A percentile compares a stretch with the other conserved stretches of the same genome.
Conservation (phyloP, 345 rosid genomes). For the Combretum micranthum region DNA sequence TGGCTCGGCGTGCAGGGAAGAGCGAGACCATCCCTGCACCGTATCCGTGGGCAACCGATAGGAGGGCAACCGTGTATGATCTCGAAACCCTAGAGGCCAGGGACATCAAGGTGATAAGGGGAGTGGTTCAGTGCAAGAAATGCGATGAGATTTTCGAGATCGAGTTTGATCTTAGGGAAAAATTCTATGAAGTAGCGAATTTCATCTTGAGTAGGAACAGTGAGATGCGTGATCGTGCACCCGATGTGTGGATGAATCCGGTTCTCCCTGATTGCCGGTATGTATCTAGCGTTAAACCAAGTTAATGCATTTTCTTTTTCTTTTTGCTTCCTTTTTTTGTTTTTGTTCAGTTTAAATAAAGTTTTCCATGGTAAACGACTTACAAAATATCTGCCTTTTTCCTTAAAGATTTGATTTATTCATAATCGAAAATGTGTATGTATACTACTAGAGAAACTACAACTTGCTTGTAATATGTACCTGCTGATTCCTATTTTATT, state of each 20-base stretch:
- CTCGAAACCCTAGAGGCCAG: slow-evolving; percentile 29
- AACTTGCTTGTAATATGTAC: too few relatives aligned
- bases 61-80: slow-evolving; percentile 39
- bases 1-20: slow-evolving; percentile 14
- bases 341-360: too few relatives aligned
- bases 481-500: too few relatives aligned
- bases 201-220: slow-evolving; percentile 20
- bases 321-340: too few relatives aligned
- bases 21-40: slow-evolving; percentile 33
- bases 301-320: too few relatives aligned
- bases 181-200: slow-evolving; percentile 33
- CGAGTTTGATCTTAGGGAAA: slow-evolving; percentile 42
- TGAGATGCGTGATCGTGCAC: slow-evolving; percentile 66
- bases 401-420: too few relatives aligned
- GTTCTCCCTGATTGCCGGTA: slow-evolving; percentile 29
- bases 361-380: too few relatives aligned
- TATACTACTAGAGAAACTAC: too few relatives aligned
- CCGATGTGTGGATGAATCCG: slow-evolving; percentile 48
- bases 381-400: too few relatives aligned
- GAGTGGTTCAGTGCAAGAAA: slow-evolving; percentile 58
- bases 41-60: slow-evolving; percentile 63
- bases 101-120: slow-evolving; percentile 29
- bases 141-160: slow-evolving; percentile 45
- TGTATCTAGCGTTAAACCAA: too few relatives aligned
- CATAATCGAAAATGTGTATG: too few relatives aligned